Conservation (phyloP, 352 stramenopile genomes). For the Aphanomyces euteiches region DNA sequence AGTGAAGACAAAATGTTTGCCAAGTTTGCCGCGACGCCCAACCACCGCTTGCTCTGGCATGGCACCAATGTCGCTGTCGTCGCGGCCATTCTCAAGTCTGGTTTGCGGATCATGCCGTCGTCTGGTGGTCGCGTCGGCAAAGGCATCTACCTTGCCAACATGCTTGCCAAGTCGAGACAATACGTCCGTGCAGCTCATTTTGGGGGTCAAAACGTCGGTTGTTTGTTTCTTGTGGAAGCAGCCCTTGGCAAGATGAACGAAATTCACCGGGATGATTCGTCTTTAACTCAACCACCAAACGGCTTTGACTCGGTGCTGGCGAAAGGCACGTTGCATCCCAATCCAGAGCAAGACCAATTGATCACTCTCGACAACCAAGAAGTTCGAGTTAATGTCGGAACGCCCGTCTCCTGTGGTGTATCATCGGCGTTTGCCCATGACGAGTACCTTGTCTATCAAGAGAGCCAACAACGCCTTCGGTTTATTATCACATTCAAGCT, state of each 20-base stretch:
- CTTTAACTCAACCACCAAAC: slow-evolving; percentile 30
- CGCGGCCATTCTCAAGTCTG: slow-evolving; percentile 40
- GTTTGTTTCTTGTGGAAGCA: slow-evolving; percentile 41
- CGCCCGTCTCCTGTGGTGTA: not conserved
- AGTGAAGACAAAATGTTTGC: slow-evolving; percentile 33
- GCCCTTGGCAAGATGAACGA: slow-evolving; percentile 36
- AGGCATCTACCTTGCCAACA: slow-evolving; percentile 41
- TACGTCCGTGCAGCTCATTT: slow-evolving; percentile 32
- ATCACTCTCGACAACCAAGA: slow-evolving; percentile 35
- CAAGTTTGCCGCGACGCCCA: slow-evolving; percentile 31
- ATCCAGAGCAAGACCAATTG: slow-evolving; percentile 26
- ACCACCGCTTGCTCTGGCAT: slow-evolving; percentile 41
- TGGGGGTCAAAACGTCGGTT: slow-evolving; percentile 26
- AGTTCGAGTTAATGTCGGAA: slow-evolving; percentile 1
- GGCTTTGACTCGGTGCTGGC: slow-evolving; percentile 41
- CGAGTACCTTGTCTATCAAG: slow-evolving; percentile 39
- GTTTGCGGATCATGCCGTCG: slow-evolving; percentile 45
- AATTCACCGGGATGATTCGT: slow-evolving; percentile 35
- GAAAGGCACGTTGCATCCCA: slow-evolving; percentile 33
- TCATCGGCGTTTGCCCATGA: slow-evolving; percentile 37
- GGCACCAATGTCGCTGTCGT: slow-evolving; percentile 42
- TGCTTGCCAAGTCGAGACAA: slow-evolving; percentile 36
- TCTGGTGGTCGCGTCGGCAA: slow-evolving; percentile 39
- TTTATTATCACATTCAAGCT: slow-evolving; percentile 39
- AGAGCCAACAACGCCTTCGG: slow-evolving; percentile 39